Evolutionary conservation across 2,329 filamentous ascomycete species (phyloP).

Genomic region (Cercospora sp.): DNA sequence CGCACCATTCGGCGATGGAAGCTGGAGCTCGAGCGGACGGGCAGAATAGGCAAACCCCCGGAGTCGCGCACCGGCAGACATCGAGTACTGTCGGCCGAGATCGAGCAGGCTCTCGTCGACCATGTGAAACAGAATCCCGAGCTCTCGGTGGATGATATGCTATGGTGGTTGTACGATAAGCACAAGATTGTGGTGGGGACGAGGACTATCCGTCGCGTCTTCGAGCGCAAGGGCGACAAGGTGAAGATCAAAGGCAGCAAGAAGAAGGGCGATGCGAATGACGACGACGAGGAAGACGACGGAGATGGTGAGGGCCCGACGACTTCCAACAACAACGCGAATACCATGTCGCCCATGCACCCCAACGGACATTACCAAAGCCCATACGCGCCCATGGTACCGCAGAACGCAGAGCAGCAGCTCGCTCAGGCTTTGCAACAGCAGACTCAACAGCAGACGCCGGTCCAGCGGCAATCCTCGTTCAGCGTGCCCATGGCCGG

Average conservation of each 20-base stretch:
- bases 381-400: conserved; percentile 38
- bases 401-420: conserved; percentile 33
- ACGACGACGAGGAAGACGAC: conserved; percentile 29
- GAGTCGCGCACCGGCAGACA: conserved; percentile 41
- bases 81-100: conserved; percentile 38
- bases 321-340: conserved; percentile 8
- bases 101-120: conserved; percentile 40
- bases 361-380: conserved; percentile 35
- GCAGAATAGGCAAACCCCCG: conserved; percentile 41
- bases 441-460: conserved; percentile 25
- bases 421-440: conserved; percentile 30
- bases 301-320: conserved; percentile 19
- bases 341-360: conserved; percentile 10
- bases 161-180: conserved; percentile 42
- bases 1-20: conserved; percentile 39
- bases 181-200: conserved; percentile 42
- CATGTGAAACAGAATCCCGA: conserved; percentile 39
- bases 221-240: conserved; percentile 41
- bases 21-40: conserved; percentile 41
- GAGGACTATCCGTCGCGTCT: conserved; percentile 41
- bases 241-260: conserved; percentile 25
- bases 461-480: conserved; percentile 23
- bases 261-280: conserved; percentile 25
- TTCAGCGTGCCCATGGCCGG: conserved; percentile 16
- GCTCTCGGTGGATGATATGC: conserved; percentile 42